Evolutionary conservation across 2,329 filamentous ascomycete species (phyloP), one percentile per base, ranked within the genome.

Genomic region (Ascosphaera aggregata): DNA sequence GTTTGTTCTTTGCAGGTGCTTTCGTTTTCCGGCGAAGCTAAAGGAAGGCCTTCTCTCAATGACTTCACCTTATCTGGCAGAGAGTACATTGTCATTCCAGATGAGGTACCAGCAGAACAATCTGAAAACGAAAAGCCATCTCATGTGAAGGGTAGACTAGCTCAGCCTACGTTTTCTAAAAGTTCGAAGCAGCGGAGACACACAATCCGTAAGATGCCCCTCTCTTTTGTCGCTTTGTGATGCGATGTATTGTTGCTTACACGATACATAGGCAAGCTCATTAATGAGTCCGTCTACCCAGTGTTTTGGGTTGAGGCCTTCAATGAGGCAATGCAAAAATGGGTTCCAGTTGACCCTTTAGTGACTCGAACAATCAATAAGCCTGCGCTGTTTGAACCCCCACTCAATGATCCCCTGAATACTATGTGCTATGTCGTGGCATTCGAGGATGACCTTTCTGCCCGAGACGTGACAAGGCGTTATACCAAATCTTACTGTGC

Each of bases 281-380:
- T n/a, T n/a, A n/a, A n/a, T n/a, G n/a, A 86, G 50, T 85, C 82
- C 0, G 56, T 70, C 0, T 80, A 76, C 49, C 89, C 89, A 0
- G 67, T 95, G 2, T 95, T 84, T 52, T 98, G 89, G 89, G 76
- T 94, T 1, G 89, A 98, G 58, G 76, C 81, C 2, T 80, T 93
- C 45, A 85, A 94, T 45, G 64, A 73, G 39, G 78, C 79, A 0
- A 72, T 82, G 45, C 80, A 94, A 52, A 92, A 82, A 61, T 98
- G 89, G 89, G 71, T 93, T 40, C 69, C 82, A 0, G 71, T 89
- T 30, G 89, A 98, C 52, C 73, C 85, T 0, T 57, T 94, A 0
- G 82, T 89, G 2, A 92, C 85, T 0, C 66, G 71, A 40, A 78
- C 74, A 45, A 72, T 92, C 40, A 80, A 75, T 52, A 84, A 79